These are phyloP conservation scores for Backusella luteola DNA, from an alignment of 192 early-diverging fungal species.

Conservation along the genomic window DNA sequence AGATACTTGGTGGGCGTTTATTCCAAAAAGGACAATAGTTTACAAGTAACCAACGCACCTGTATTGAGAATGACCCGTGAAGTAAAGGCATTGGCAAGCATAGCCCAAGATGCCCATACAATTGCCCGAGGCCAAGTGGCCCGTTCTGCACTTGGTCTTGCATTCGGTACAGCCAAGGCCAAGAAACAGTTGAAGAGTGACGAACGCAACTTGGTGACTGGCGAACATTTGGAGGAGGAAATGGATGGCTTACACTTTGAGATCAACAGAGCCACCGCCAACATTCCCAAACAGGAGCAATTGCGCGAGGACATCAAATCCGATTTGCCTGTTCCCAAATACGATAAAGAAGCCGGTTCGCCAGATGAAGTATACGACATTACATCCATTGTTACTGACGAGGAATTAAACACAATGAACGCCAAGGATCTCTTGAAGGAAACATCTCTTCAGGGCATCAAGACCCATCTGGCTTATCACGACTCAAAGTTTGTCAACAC, in stretches of 20 bases:
- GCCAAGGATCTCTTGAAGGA: constrained; percentile 53
- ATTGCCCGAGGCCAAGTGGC: constrained; percentile 54
- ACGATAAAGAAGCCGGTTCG: constrained; percentile 62
- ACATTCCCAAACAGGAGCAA: constrained; percentile 57
- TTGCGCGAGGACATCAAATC: constrained; percentile 53
- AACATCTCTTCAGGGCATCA: constrained; percentile 37
- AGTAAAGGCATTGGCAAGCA: constrained; percentile 62
- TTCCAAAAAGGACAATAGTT: constrained; percentile 59
- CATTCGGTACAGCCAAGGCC: constrained; percentile 92
- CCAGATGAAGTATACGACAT: constrained; percentile 81
- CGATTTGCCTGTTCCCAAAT: constrained; percentile 74
- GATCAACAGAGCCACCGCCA: constrained; percentile 63
- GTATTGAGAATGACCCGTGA: constrained; percentile 63
- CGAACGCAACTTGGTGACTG: constrained; percentile 87
- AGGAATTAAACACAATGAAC: constrained; percentile 64
- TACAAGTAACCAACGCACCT: constrained; percentile 60
- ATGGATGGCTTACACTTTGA: constrained; percentile 64
- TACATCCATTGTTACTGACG: constrained; percentile 65
- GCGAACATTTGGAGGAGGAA: constrained; percentile 60
- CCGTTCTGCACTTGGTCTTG: constrained; percentile 80
- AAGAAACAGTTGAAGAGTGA: constrained; percentile 75
- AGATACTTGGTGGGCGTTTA: constrained; percentile 85
- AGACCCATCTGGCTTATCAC: constrained; percentile 39
- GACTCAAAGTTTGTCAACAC: constrained; percentile 47
- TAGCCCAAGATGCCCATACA: constrained; percentile 10